Evolutionary conservation across 371 early-diverging fungal species (phyloP).

Genomic region (Antonospora locustae): DNA sequence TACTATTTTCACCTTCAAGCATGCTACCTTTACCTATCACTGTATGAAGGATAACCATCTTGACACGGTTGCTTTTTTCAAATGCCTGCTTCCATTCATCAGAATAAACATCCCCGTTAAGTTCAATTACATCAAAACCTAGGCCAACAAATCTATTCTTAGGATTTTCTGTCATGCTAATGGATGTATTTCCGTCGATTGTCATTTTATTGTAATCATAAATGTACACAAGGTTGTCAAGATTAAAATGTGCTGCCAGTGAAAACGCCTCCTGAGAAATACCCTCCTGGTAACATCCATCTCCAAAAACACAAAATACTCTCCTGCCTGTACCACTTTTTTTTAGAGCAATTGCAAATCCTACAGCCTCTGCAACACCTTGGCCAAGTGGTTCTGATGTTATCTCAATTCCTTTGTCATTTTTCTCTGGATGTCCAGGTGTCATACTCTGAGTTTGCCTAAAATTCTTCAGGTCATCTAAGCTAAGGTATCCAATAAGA

Average conservation of each 20-base stretch:
- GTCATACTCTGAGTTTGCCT: slow-evolving; percentile 73
- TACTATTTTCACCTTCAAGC: slow-evolving; percentile 70
- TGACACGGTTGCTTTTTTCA: slow-evolving; percentile 55
- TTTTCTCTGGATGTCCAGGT: slow-evolving; percentile 79
- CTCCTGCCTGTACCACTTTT: slow-evolving; percentile 62
- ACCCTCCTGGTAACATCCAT: slow-evolving; percentile 98
- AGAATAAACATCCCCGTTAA: slow-evolving; percentile 69
- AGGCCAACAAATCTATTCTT: slow-evolving; percentile 70
- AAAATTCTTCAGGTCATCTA: slow-evolving; percentile 81
- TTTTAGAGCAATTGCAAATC: slow-evolving; percentile 68
- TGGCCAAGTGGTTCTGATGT: slow-evolving; percentile 97
- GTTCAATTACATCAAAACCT: slow-evolving; percentile 71
- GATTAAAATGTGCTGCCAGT: slow-evolving; percentile 82
- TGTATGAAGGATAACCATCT: slow-evolving; percentile 53
- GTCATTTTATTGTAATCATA: slow-evolving; percentile 90
- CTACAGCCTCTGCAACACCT: slow-evolving; percentile 84
- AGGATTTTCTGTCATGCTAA: slow-evolving; percentile 84
- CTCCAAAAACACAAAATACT: slow-evolving; percentile 76
- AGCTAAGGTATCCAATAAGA: slow-evolving; percentile 68
- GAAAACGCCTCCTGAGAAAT: slow-evolving; percentile 84
- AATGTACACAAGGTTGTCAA: slow-evolving; percentile 80
- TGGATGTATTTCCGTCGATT: slow-evolving; percentile 68
- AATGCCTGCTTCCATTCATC: slow-evolving; percentile 57
- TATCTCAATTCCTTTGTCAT: slow-evolving; percentile 77
- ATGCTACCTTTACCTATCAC: slow-evolving; percentile 66